Evolutionary conservation across 73 alveolate genomes (phyloP), one percentile per base, ranked within the genome.

Genomic region (Breviolum minutum): DNA sequence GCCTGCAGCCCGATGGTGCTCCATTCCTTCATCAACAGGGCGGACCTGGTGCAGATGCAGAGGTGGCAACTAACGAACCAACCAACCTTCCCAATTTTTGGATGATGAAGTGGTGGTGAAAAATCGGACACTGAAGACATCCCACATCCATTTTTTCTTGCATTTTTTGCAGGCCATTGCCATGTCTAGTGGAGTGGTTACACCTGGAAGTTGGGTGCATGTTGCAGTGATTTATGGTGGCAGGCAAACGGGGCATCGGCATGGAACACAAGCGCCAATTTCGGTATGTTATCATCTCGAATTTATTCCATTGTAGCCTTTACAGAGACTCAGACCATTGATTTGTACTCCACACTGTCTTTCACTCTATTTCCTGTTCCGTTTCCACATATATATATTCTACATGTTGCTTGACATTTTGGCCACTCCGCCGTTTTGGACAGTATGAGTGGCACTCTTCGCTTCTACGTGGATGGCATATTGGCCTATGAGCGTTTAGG

Each of bases 371-470:
- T 40, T 40, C 54, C 54, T n/a, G n/a, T n/a, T n/a, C n/a, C n/a
- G n/a, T n/a, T n/a, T n/a, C n/a, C n/a, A n/a, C n/a, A n/a, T n/a
- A 40, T 3, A 2, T 40, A 40, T 2, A 40, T 40, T 40, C 54
- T 40, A 40, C 54, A 40, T 40, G 54, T 40, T 40, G 54, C n/a
- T 40, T 40, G 54, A 40, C 54, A 40, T 40, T 27, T 30, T 17
- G 24, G 63, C 87, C 63, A 19, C 70, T 16, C 90, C 68, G 9
- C 90, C 48, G 90, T 32, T 13, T 68, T 68, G 77, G 77, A 7
- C 79, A 92, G 98, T 69, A 92, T 92, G 98, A 92, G 98, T 48
- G 98, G 98, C 89, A 76, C 73, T 24, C 80, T 92, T 84, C 98
- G 98, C 91, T 92, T 92, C 98, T 92, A 92, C 73, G 61, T 92